A percentile compares a stretch with the other conserved stretches of the same genome.
phyloP scores from a whole-genome alignment of 352 stramenopile species.

The Pythium pyrilobum region DNA sequence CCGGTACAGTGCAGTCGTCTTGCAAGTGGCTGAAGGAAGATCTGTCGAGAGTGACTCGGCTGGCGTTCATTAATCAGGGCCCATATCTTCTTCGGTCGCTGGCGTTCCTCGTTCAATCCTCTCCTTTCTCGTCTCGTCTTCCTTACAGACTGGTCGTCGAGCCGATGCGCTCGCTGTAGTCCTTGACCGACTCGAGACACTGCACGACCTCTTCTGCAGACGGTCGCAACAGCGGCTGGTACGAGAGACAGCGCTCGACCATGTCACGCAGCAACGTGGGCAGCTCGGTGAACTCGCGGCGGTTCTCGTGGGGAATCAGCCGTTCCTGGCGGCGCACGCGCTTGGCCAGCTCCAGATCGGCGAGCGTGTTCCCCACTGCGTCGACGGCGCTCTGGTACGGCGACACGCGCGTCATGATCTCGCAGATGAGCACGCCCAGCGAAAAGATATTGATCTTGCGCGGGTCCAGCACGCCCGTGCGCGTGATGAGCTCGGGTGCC shows the following conservation, averaged over 20 bases:
- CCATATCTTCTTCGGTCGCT: too few species aligned
- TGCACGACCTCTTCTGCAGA: conserved; percentile 14
- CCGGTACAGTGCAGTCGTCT: too few species aligned
- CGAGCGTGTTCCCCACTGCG: conserved; percentile 15
- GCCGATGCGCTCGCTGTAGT: conserved; percentile 13
- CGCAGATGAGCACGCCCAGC: conserved; percentile 24
- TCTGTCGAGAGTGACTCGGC: too few species aligned
- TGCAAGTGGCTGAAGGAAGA: too few species aligned
- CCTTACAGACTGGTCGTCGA: conserved; percentile 14
- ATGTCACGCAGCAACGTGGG: conserved; percentile 13
- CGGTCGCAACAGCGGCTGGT: conserved; percentile 15
- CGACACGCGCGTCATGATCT: conserved; percentile 21
- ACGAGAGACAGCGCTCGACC: conserved; percentile 19
- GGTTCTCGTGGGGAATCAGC: conserved; percentile 22
- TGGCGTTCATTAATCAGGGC: too few species aligned
- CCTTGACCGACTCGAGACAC: conserved; percentile 17
- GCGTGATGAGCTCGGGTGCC: conserved; percentile 22
- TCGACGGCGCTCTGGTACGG: conserved; percentile 23
- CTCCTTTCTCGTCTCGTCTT: neutral
- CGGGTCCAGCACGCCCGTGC: conserved; percentile 9
- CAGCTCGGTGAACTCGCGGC: conserved; percentile 14
- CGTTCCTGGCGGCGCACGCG: conserved; percentile 12
- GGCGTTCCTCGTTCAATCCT: too few species aligned
- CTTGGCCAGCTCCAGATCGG: conserved; percentile 15
- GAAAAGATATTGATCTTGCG: conserved; percentile 27